A percentile compares a stretch with the other conserved stretches of the same genome.
Conservation (phyloP, 2,329 filamentous ascomycete genomes). For the Ophiosphaerella korrae region DNA sequence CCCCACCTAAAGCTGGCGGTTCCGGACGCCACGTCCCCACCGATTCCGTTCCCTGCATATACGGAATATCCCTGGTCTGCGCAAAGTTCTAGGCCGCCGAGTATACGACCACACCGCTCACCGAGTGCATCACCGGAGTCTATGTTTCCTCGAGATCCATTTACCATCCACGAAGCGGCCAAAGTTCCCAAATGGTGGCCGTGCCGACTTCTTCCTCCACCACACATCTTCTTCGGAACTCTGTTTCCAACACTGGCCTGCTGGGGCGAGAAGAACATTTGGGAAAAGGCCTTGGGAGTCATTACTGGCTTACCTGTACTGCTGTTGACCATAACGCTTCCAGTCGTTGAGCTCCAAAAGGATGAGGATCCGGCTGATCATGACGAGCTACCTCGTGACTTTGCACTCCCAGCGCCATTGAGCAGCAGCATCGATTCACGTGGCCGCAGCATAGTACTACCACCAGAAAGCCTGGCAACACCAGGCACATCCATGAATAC, state of each 20-base stretch:
- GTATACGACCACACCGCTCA: slow-evolving; percentile 60
- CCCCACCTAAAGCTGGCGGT: slow-evolving; percentile 50
- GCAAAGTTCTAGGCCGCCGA: slow-evolving; percentile 54
- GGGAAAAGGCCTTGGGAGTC: slow-evolving; percentile 80
- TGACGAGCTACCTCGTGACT: slow-evolving; percentile 29
- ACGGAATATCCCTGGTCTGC: slow-evolving; percentile 59
- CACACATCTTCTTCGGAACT: slow-evolving; percentile 71
- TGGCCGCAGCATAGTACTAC: slow-evolving; percentile 24
- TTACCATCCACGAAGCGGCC: slow-evolving; percentile 46
- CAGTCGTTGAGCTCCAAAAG: slow-evolving; percentile 77
- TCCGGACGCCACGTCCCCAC: slow-evolving; percentile 49
- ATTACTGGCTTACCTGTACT: slow-evolving; percentile 91
- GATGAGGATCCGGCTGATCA: slow-evolving; percentile 42
- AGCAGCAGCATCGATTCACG: slow-evolving; percentile 23
- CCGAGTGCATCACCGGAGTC: slow-evolving; percentile 57
- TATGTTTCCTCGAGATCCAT: slow-evolving; percentile 53
- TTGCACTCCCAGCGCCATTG: slow-evolving; percentile 36
- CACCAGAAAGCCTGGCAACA: slow-evolving; percentile 22
- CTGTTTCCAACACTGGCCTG: slow-evolving; percentile 85
- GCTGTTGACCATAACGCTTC: slow-evolving; percentile 84
- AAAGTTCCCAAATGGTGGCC: slow-evolving; percentile 77
- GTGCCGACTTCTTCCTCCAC: slow-evolving; percentile 72
- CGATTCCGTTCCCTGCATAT: slow-evolving; percentile 71
- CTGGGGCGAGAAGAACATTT: slow-evolving; percentile 82
- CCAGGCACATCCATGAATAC: slow-evolving; percentile 12